Conservation (phyloP, 73 alveolate species). For the Paramecium tetraurelia region DNA sequence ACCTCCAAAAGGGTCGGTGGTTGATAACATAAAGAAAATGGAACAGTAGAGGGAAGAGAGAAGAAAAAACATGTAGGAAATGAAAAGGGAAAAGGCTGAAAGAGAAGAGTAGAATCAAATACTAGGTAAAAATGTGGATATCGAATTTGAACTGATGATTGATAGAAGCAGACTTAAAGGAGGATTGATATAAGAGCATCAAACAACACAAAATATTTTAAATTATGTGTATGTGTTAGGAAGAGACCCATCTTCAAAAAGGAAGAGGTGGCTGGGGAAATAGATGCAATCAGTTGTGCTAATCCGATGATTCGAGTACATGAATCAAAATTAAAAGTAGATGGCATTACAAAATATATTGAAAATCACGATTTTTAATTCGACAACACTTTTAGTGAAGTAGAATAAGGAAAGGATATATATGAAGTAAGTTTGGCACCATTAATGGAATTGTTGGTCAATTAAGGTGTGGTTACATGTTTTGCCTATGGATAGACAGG, state of each 20-base stretch:
- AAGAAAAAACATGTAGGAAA: slow-evolving; percentile 83
- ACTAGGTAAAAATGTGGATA: slow-evolving; percentile 78
- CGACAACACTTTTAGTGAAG: slow-evolving; percentile 86
- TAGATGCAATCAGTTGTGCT: slow-evolving; percentile 91
- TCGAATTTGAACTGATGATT: slow-evolving; percentile 83
- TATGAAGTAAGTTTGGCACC: slow-evolving; percentile 83
- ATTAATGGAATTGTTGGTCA: slow-evolving; percentile 72
- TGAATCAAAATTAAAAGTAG: slow-evolving; percentile 93
- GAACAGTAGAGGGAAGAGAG: slow-evolving; percentile 82
- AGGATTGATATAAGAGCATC: slow-evolving; percentile 59
- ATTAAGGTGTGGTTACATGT: slow-evolving; percentile 93
- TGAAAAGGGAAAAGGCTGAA: slow-evolving; percentile 71
- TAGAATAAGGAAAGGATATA: slow-evolving; percentile 81
- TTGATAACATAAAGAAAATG: slow-evolving; percentile 81
- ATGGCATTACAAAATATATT: slow-evolving; percentile 97
- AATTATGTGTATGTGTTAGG: slow-evolving; percentile 94
- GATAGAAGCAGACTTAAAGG: slow-evolving; percentile 68
- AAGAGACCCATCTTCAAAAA: slow-evolving; percentile 94
- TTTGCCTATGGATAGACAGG: slow-evolving; percentile 99
- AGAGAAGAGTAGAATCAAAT: slow-evolving; percentile 76
- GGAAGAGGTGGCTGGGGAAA: slow-evolving; percentile 90
- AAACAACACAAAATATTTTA: slow-evolving; percentile 72
- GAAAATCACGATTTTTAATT: slow-evolving; percentile 92
- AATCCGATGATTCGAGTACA: slow-evolving; percentile 94
- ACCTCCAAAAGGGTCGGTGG: slow-evolving; percentile 69